phyloP scores from a whole-genome alignment of 78 protist species.

The Dictyostelium intermedium region DNA sequence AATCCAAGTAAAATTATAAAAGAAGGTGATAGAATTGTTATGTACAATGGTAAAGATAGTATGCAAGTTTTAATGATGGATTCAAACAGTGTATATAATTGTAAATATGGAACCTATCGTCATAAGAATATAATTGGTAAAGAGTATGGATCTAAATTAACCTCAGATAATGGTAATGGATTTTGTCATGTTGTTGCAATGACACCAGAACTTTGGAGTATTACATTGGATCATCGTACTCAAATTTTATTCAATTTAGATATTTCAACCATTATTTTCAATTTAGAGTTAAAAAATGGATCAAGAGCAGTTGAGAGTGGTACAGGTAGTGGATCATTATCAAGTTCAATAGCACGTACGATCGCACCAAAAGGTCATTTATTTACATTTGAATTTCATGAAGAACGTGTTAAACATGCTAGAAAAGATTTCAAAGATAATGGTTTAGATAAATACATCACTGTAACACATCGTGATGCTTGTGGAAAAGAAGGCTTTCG shows the following conservation, averaged over 20 bases:
- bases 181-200: slow-evolving; percentile 73
- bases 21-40: slow-evolving; percentile 66
- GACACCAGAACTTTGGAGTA: slow-evolving; percentile 90
- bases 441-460: slow-evolving; percentile 42
- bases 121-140: slow-evolving; percentile 46
- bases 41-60: slow-evolving; percentile 38
- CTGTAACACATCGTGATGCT: slow-evolving; percentile 76
- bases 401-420: slow-evolving; percentile 73
- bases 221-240: slow-evolving; percentile 87
- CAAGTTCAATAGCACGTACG: slow-evolving; percentile 85
- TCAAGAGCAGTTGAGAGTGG: slow-evolving; percentile 89
- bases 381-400: slow-evolving; percentile 92
- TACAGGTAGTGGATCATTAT: slow-evolving; percentile 92
- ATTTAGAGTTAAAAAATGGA: slow-evolving; percentile 87
- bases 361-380: slow-evolving; percentile 89
- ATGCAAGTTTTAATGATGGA: not conserved
- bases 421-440: slow-evolving; percentile 50
- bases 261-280: slow-evolving; percentile 76
- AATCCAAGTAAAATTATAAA: slow-evolving; percentile 16
- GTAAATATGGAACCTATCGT: slow-evolving; percentile 39
- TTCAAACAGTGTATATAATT: slow-evolving; percentile 1
- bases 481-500: slow-evolving; percentile 51
- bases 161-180: slow-evolving; percentile 43
- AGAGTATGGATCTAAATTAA: slow-evolving; percentile 38
- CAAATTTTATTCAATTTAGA: slow-evolving; percentile 91